Percentiles rank a stretch among this genome's conserved stretches.
These are phyloP conservation scores for Pseudozyma thailandica DNA, from an alignment of 1,284 basidiomycete genomes.

Conservation along the genomic window DNA sequence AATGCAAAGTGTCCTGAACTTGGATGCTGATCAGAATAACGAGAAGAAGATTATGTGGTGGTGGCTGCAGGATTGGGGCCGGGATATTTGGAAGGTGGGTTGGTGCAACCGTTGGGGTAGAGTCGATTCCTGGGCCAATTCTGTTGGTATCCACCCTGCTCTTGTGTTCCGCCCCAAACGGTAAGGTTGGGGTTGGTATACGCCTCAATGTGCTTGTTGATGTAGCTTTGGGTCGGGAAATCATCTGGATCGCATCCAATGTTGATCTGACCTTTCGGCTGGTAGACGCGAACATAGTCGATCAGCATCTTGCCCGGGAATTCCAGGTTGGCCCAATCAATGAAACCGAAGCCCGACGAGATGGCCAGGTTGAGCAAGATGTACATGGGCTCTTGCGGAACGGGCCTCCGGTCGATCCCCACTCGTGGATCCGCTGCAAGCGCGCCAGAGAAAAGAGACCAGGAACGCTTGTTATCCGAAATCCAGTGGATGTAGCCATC, in stretches of 20 bases:
- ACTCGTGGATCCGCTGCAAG: conserved; percentile 75
- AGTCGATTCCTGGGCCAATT: conserved; percentile 60
- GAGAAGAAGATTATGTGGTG: no score
- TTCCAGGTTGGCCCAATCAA: conserved; percentile 36
- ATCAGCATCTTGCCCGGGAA: conserved; percentile 56
- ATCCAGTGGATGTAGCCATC: conserved; percentile 76
- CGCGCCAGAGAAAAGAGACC: conserved; percentile 75
- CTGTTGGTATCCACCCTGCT: conserved; percentile 56
- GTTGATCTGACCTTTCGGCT: conserved; percentile 55
- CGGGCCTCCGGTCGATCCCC: conserved; percentile 37
- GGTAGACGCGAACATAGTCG: conserved; percentile 62
- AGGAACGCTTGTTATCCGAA: conserved; percentile 39
- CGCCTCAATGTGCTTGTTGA: conserved; percentile 65
- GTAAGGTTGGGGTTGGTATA: conserved; percentile 60
- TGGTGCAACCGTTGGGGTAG: conserved; percentile 46
- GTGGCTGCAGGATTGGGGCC: conserved; percentile 31
- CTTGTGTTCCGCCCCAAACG: conserved; percentile 56
- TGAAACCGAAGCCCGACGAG: conserved; percentile 52
- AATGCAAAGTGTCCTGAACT: no score
- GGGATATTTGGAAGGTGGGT: conserved; percentile 44
- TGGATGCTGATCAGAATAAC: no score
- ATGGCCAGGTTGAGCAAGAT: conserved; percentile 64
- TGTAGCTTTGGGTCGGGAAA: conserved; percentile 74
- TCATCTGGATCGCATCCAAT: conserved; percentile 65
- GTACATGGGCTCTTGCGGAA: conserved; percentile 62